These are phyloP conservation scores for Phoma herbarum DNA, from an alignment of 2,329 filamentous ascomycete genomes.

Conservation along the genomic window DNA sequence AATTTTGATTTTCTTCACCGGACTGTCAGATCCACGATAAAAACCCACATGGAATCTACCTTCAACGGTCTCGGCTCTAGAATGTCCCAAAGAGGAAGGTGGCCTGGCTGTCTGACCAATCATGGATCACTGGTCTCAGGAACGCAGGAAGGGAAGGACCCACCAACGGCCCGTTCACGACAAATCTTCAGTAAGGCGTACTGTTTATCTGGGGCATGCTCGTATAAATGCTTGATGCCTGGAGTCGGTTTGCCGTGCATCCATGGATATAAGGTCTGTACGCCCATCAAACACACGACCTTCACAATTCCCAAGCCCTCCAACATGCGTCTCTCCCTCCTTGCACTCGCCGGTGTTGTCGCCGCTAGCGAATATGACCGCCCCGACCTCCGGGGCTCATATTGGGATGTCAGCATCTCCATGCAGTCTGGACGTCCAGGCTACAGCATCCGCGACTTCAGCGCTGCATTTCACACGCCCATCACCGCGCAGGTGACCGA, in stretches of 20 bases:
- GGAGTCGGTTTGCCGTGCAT: neutral
- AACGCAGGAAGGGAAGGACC: slow-evolving; percentile 4
- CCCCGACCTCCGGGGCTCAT: slow-evolving; percentile 16
- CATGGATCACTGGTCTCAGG: neutral
- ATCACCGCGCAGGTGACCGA: neutral
- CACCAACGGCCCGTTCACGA: slow-evolving; percentile 7
- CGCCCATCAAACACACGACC: too few relatives aligned
- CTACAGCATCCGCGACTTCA: slow-evolving; percentile 23
- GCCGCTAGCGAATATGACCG: slow-evolving; percentile 9
- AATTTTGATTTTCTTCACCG: neutral
- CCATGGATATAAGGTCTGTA: slow-evolving; percentile 15
- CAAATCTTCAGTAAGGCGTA: slow-evolving; percentile 20
- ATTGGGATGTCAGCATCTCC: slow-evolving; percentile 25
- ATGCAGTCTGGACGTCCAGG: slow-evolving; percentile 22
- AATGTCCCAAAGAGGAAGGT: slow-evolving; percentile 7
- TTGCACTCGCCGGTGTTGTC: slow-evolving; percentile 13
- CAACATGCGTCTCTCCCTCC: slow-evolving; percentile 20
- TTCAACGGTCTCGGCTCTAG: neutral
- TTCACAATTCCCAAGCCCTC: too few relatives aligned
- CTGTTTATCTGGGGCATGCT: slow-evolving; percentile 16
- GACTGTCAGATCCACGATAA: neutral
- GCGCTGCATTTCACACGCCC: slow-evolving; percentile 12
- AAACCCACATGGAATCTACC: neutral
- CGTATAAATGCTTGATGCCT: slow-evolving; percentile 23
- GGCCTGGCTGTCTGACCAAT: slow-evolving; percentile 1